Evolutionary conservation across 495 filamentous ascomycete species (phyloP), one percentile per base, ranked within the genome.

Genomic region (Annulohypoxylon nitens): DNA sequence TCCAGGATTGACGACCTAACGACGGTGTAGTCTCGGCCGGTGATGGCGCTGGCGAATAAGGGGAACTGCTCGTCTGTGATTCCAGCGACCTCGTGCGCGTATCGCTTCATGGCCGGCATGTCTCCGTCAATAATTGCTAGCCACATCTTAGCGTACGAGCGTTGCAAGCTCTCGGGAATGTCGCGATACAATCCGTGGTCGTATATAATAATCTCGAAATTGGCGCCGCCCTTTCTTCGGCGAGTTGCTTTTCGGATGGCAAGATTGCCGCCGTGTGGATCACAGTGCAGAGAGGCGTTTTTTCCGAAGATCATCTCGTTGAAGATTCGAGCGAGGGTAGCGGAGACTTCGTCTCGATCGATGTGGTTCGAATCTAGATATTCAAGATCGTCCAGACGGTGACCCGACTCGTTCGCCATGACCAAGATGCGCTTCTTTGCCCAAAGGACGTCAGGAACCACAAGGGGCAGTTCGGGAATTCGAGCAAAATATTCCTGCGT

Each of bases 271-370:
- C 95, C 96, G 76, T 99, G 97, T 2, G 97, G 97, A 77, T 99
- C 97, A 80, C 97, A 99, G 82, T 99, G 97, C 37, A 99, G 84
- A 0, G 95, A 93, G 2, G 96, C 95, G 68, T 91, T 84, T 54
- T 90, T 89, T 33, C 96, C 95, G 74, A 99, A 99, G 66, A 99
- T 97, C 97, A 99, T 99, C 79, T 97, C 95, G 83, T 99, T 99
- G 87, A 99, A 99, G 64, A 98, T 95, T 54, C 90, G 90, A 2
- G 95, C 91, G 4, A 99, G 82, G 0, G 95, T 92, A 0, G 97
- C 96, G 6, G 95, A 97, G 25, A 99, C 97, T 82, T 99, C 97
- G 81, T 97, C 97, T 9, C 97, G 91, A 79, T 95, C 91, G 78
- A 99, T 98, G 61, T 87, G 85, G 79, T 96, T 92, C 8, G 87